These are phyloP conservation scores for Xylaria sp. DNA, from an alignment of 495 filamentous ascomycete genomes.

Conservation along the genomic window DNA sequence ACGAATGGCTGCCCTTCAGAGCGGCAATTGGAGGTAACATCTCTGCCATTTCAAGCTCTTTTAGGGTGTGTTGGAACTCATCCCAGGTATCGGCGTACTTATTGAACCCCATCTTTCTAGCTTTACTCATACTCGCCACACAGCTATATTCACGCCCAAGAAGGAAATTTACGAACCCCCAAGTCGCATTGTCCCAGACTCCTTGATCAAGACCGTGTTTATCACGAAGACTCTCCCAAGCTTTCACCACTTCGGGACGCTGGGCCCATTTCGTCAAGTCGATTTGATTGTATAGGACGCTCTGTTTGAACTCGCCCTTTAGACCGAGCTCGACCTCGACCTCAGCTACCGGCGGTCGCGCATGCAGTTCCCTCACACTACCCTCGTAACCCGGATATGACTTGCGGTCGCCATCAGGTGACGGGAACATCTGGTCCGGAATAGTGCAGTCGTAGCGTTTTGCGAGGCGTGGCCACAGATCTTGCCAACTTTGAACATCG, in stretches of 20 bases:
- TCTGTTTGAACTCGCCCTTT: slow-evolving; percentile 38
- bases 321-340: slow-evolving; percentile 51
- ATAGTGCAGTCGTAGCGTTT: slow-evolving; percentile 54
- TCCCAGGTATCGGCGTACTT: slow-evolving; percentile 63
- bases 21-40: slow-evolving; percentile 36
- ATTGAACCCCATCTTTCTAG: slow-evolving; percentile 57
- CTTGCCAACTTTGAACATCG: slow-evolving; percentile 61
- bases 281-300: slow-evolving; percentile 52
- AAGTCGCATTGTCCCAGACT: slow-evolving; percentile 63
- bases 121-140: slow-evolving; percentile 64
- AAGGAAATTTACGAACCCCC: slow-evolving; percentile 59
- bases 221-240: slow-evolving; percentile 53
- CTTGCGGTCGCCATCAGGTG: slow-evolving; percentile 27
- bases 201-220: slow-evolving; percentile 55
- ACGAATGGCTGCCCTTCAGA: slow-evolving; percentile 1
- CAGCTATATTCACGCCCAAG: slow-evolving; percentile 59
- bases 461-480: slow-evolving; percentile 62
- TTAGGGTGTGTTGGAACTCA: slow-evolving; percentile 53
- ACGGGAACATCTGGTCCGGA: slow-evolving; percentile 53
- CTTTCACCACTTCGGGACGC: slow-evolving; percentile 56
- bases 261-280: slow-evolving; percentile 61
- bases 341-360: slow-evolving; percentile 52
- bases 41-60: slow-evolving; percentile 50
- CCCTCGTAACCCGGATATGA: slow-evolving; percentile 30
- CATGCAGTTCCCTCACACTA: slow-evolving; percentile 38